A percentile compares a stretch with the other conserved stretches of the same genome.
These are phyloP conservation scores for Psidium guajava DNA, from an alignment of 345 rosid species.

Conservation along the genomic window DNA sequence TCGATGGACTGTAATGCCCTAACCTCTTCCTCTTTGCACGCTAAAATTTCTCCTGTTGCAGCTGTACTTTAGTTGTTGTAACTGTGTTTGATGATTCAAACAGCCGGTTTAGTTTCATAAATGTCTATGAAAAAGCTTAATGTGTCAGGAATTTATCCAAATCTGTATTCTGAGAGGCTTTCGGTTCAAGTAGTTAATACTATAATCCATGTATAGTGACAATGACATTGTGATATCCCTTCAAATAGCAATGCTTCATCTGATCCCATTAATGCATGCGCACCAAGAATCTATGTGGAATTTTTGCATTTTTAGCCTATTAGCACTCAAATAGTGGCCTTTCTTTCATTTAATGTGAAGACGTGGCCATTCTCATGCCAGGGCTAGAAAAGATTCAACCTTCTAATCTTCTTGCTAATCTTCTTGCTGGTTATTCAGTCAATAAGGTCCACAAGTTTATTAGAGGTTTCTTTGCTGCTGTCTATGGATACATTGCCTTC, in stretches of 20 bases:
- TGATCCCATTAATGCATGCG: not conserved
- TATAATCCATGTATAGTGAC: not conserved
- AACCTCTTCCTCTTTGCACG: slow-evolving; percentile 6
- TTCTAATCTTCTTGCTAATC: not conserved
- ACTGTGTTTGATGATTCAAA: not conserved
- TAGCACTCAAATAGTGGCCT: not conserved
- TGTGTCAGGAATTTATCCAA: not conserved
- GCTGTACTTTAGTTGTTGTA: not conserved
- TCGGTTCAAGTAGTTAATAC: not conserved
- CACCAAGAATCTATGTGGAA: not conserved
- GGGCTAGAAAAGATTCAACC: not conserved
- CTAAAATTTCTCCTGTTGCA: not conserved
- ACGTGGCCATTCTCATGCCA: not conserved
- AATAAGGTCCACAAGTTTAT: not conserved
- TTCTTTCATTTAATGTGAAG: not conserved
- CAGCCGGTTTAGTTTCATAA: not conserved
- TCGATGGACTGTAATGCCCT: slow-evolving; percentile 84
- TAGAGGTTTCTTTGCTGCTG: not conserved
- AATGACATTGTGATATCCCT: not conserved
- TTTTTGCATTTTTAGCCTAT: not conserved
- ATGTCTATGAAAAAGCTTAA: not conserved
- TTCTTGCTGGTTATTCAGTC: not conserved
- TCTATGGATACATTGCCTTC: not conserved
- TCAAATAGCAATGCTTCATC: not conserved
- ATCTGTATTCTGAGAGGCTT: not conserved